Conservation (phyloP, 306 rosid genomes). For the Quercus agrifolia region DNA sequence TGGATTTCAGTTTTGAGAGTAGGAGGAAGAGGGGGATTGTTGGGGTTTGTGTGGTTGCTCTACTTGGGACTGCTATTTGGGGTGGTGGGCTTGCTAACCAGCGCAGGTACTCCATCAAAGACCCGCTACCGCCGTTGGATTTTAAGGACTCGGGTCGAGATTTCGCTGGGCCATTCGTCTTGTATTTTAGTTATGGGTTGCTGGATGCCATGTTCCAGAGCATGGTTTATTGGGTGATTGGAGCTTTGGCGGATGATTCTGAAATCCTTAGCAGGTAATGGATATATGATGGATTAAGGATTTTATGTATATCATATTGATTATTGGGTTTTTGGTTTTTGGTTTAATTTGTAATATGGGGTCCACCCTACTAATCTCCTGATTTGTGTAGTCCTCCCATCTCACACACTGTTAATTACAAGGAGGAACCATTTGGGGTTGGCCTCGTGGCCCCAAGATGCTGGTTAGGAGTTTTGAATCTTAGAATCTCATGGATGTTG, state of each 20-base stretch:
- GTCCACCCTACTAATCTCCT: too few species aligned
- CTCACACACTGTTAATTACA: too few species aligned
- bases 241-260: slow-evolving; percentile 79
- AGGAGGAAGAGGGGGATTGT: slow-evolving; percentile 67
- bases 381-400: too few species aligned
- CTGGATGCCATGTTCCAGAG: slow-evolving; percentile 93
- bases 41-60: slow-evolving; percentile 56
- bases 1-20: slow-evolving; percentile 84
- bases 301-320: too few species aligned
- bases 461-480: too few species aligned
- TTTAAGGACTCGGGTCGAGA: slow-evolving; percentile 52
- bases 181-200: slow-evolving; percentile 79
- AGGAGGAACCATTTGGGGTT: too few species aligned
- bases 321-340: too few species aligned
- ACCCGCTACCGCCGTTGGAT: slow-evolving; percentile 41
- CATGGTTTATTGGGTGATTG: slow-evolving; percentile 86
- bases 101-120: slow-evolving; percentile 24
- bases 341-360: too few species aligned
- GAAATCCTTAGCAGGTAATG: slow-evolving; percentile 86
- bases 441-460: too few species aligned
- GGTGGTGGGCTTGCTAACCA: slow-evolving; percentile 82
- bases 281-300: neutral
- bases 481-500: too few species aligned
- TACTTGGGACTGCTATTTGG: slow-evolving; percentile 67
- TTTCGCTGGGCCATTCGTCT: slow-evolving; percentile 78